A percentile compares a stretch with the other conserved stretches of the same genome.
Conservation (phyloP, 2,329 filamentous ascomycete genomes). For the Verticillium longisporum region DNA sequence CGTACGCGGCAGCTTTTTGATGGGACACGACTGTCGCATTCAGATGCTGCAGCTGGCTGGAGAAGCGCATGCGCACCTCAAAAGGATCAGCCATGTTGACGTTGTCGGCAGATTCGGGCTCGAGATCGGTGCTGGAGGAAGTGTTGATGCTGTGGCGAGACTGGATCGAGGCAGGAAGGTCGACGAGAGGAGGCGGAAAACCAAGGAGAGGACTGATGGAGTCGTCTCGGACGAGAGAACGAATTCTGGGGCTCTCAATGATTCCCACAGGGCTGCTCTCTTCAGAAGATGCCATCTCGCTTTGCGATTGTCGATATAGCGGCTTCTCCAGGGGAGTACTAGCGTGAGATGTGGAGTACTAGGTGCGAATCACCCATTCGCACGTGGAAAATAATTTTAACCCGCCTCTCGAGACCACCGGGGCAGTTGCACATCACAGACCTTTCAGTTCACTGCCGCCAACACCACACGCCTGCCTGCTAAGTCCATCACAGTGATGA, state of each 20-base stretch:
- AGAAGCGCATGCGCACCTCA: constrained; percentile 97
- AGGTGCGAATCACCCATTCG: neutral
- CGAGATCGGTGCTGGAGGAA: neutral
- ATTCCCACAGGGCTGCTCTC: neutral
- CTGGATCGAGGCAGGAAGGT: neutral
- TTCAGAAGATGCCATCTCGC: neutral
- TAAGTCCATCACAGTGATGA: too few species aligned
- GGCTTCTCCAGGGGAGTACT: neutral
- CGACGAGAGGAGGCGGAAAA: neutral
- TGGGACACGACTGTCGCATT: constrained; percentile 85
- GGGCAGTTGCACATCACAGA: too few species aligned
- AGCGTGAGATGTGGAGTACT: neutral
- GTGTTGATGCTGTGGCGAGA: neutral
- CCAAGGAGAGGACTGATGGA: neutral
- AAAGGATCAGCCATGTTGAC: constrained; percentile 69
- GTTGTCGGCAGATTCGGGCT: neutral
- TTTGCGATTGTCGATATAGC: neutral
- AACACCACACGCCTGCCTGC: too few species aligned
- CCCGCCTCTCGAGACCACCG: neutral
- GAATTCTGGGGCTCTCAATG: neutral
- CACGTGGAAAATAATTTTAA: neutral
- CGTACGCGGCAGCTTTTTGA: constrained; percentile 91
- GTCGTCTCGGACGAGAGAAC: neutral
- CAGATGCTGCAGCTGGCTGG: constrained; percentile 78
- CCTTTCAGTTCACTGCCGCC: too few species aligned